Base-by-base conservation (phyloP, 108 stramenopile genomes). In the Cyclotella kingstonii region DNA sequence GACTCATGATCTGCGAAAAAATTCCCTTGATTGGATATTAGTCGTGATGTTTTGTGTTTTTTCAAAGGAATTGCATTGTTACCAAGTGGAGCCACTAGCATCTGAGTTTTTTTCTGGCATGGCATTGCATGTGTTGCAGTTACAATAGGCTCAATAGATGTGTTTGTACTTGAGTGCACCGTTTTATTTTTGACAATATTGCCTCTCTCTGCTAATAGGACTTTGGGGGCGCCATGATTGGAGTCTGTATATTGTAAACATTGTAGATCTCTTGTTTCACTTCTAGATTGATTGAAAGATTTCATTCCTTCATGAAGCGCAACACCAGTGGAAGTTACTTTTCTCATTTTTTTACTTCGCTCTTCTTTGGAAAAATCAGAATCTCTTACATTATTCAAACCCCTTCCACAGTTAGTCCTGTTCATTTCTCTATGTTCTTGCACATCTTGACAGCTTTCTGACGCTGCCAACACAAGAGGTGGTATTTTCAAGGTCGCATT, bases 1-100 rank as follows among this genome's bases (percentile, higher is more conserved):
- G 17, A 33, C 0, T 28, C 43, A 29, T 42, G 17, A 31, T 42
- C 11, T 25, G 34, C 44, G 46, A 60, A 60, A 19, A 44, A 44
- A 46, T 60, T 46, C 15, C 9, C 33, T 18, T 33, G 18, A 15
- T 12, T 28, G 10, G 8, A 7, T 14, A 60, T 19, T 33, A 60
- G n/a, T 25, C 58, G 12, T 12, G 58, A 38, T 9, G 29, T 21
- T 18, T 4, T 60, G 11, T 60, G 58, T 31, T 60, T 60, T 10
- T 35, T 30, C n/a, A 60, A 10, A 4, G 43, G n/a, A 44, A 60
- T 46, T 4, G 36, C 58, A 33, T 31, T 31, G 18, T 46, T 46
- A 5, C 44, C 58, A 12, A 12, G 8, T 1, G 58, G 58, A 25
- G 58, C 58, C 6, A 46, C 58, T 29, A 29, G 44, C 3, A 45